These are phyloP conservation scores for Chaetoceros muelleri DNA, from an alignment of 108 stramenopile species.

Conservation along the genomic window DNA sequence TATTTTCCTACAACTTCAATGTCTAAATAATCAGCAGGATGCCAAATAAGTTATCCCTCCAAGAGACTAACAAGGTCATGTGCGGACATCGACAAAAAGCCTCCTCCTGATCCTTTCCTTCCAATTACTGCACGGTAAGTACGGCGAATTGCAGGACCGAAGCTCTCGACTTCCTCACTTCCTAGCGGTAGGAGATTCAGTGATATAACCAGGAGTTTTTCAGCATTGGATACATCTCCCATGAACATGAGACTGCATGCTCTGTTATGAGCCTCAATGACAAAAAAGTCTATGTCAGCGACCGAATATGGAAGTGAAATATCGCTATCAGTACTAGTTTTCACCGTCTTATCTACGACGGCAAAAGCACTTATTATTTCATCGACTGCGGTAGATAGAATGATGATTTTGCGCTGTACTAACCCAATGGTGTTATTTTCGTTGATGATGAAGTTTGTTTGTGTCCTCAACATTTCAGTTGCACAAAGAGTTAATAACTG, in stretches of 20 bases:
- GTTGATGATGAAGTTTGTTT: too few relatives aligned
- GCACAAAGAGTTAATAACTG: too few relatives aligned
- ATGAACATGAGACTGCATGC: conserved; percentile 1
- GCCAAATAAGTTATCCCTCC: too few relatives aligned
- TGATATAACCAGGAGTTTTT: conserved; percentile 2
- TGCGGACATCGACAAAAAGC: too few relatives aligned
- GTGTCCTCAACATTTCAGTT: too few relatives aligned
- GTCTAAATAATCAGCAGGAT: too few relatives aligned
- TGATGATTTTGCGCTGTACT: conserved; percentile 4
- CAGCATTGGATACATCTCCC: conserved; percentile 3
- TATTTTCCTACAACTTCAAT: too few relatives aligned
- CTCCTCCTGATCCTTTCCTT: too few relatives aligned
- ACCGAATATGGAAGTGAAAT: not conserved
- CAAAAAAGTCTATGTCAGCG: conserved; percentile 8
- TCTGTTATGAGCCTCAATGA: conserved; percentile 10
- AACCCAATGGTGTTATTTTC: too few relatives aligned
- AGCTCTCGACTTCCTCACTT: conserved; percentile 4
- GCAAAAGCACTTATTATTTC: not conserved
- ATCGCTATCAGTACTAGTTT: not conserved
- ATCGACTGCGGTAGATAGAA: not conserved
- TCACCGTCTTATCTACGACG: conserved; percentile 4
- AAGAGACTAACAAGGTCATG: too few relatives aligned
- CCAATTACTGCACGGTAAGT: too few relatives aligned
- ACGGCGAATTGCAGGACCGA: too few relatives aligned
- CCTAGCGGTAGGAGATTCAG: conserved; percentile 9